These are phyloP conservation scores for Meredithiella fracta DNA, from an alignment of 2,329 filamentous ascomycete genomes.

Conservation along the genomic window DNA sequence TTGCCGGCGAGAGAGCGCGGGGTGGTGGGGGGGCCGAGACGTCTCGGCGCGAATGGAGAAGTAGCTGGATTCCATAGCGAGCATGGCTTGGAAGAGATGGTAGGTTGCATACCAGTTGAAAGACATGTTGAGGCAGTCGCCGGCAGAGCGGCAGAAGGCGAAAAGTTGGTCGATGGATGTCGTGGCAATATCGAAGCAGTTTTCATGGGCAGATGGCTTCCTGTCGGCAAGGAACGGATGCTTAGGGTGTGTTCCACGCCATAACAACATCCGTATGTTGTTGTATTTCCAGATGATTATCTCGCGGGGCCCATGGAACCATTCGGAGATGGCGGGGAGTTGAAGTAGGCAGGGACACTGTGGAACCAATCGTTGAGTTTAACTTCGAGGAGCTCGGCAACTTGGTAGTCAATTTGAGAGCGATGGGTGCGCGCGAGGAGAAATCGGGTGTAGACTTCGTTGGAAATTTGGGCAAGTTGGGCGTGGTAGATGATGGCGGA, in stretches of 20 bases:
- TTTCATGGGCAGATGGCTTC: conserved; percentile 19
- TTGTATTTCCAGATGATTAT: conserved; percentile 27
- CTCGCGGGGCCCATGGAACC: conserved; percentile 23
- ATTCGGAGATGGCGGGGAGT: conserved; percentile 19
- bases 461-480: conserved; percentile 25
- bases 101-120: conserved; percentile 28
- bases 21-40: too few relatives aligned
- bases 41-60: conserved; percentile 7
- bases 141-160: conserved; percentile 21
- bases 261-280: conserved; percentile 29
- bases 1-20: too few relatives aligned
- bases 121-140: conserved; percentile 20
- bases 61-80: conserved; percentile 22
- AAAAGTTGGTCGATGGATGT: conserved; percentile 24
- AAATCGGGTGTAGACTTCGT: conserved; percentile 26
- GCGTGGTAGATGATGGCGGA: conserved; percentile 27
- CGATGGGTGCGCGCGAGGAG: conserved; percentile 24
- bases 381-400: conserved; percentile 25
- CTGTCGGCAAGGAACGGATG: conserved; percentile 19
- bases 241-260: conserved; percentile 22
- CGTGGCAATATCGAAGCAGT: conserved; percentile 25
- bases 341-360: conserved; percentile 22
- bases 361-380: conserved; percentile 22
- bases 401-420: conserved; percentile 22
- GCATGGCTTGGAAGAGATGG: conserved; percentile 28